Evolutionary conservation across 2,329 filamentous ascomycete genomes (phyloP).

Genomic region (Xenoacremonium recifei): DNA sequence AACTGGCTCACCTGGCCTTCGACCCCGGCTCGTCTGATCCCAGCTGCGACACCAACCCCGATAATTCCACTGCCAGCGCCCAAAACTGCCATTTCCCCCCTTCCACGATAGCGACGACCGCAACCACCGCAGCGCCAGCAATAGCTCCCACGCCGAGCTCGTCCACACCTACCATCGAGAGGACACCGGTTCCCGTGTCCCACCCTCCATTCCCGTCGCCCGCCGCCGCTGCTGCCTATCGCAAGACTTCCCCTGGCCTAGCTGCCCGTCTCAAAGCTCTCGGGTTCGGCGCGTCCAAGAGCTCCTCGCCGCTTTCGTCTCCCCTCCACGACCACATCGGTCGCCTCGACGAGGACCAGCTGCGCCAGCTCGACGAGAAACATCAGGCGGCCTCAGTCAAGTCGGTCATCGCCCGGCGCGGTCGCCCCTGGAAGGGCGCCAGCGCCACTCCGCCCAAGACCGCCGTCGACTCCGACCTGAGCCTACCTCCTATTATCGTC

Average conservation of each 20-base stretch:
- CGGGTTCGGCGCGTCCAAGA: constrained; percentile 53
- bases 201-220: constrained; percentile 19
- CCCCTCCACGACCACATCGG: constrained; percentile 53
- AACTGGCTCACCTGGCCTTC: constrained; percentile 25
- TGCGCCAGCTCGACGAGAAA: constrained; percentile 66
- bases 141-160: constrained; percentile 24
- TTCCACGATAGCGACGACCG: constrained; percentile 18
- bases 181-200: constrained; percentile 11
- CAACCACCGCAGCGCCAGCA: constrained; percentile 23
- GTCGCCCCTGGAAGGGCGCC: constrained; percentile 70
- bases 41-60: constrained; percentile 20
- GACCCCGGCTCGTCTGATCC: constrained; percentile 27
- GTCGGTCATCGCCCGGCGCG: constrained; percentile 59
- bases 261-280: constrained; percentile 65
- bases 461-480: constrained; percentile 21
- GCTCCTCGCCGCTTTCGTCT: constrained; percentile 26
- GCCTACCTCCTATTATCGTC: constrained; percentile 24
- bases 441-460: constrained; percentile 36
- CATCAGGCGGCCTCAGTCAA: constrained; percentile 55
- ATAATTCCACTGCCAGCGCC: constrained; percentile 9
- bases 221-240: constrained; percentile 32
- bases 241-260: constrained; percentile 63
- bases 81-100: constrained; percentile 4
- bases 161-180: neutral
- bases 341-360: constrained; percentile 67